Conservation (phyloP, 352 stramenopile genomes). For the Globisporangium paddicum region DNA sequence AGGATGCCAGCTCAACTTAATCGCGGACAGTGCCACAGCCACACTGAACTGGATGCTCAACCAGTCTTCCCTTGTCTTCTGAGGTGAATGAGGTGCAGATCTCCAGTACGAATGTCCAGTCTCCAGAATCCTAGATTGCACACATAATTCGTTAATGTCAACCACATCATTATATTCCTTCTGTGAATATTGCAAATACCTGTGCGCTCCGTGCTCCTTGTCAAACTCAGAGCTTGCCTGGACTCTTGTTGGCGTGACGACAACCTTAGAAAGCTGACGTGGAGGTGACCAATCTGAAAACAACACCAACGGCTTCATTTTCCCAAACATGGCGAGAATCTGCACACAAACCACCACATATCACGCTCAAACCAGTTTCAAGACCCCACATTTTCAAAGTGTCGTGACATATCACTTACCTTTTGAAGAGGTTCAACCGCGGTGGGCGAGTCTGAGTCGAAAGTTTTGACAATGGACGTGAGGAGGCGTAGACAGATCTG, state of each 20-base stretch:
- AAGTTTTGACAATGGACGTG: constrained; percentile 44
- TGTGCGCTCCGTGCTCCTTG: constrained; percentile 41
- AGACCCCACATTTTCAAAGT: not conserved
- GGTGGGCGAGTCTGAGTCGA: constrained; percentile 40
- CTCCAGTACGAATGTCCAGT: constrained; percentile 36
- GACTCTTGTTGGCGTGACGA: constrained; percentile 39
- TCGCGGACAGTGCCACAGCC: constrained; percentile 32
- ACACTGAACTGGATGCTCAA: constrained; percentile 48
- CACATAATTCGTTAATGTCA: not conserved
- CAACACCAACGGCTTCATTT: constrained; percentile 59
- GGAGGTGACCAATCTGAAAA: constrained; percentile 80
- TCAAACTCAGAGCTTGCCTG: constrained; percentile 57
- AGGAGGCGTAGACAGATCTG: constrained; percentile 75
- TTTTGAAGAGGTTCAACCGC: constrained; percentile 56
- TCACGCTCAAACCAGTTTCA: not conserved
- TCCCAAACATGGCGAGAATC: constrained; percentile 56
- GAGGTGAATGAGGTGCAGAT: constrained; percentile 20
- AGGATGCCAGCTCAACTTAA: constrained; percentile 45
- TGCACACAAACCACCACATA: constrained; percentile 17
- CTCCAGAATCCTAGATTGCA: constrained; percentile 33
- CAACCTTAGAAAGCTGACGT: constrained; percentile 38
- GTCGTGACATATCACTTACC: constrained; percentile 18
- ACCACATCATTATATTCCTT: not conserved
- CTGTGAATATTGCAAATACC: constrained; percentile 9
- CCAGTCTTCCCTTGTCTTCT: constrained; percentile 34